These are phyloP conservation scores for Dactylellina drechsleri DNA, from an alignment of 2,329 filamentous ascomycete species.

Conservation along the genomic window DNA sequence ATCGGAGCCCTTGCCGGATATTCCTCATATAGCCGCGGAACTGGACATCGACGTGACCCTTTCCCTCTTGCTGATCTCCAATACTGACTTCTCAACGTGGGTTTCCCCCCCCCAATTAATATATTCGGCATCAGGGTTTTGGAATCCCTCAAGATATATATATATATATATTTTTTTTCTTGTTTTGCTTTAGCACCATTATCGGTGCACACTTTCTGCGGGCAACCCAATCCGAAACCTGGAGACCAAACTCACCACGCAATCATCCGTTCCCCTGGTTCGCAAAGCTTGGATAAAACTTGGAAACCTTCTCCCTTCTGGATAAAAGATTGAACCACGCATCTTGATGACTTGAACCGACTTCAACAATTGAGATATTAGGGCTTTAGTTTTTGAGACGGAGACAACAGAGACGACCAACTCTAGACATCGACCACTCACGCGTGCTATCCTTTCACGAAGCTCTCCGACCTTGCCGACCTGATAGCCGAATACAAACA, in stretches of 20 bases:
- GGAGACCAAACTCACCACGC: constrained; percentile 18
- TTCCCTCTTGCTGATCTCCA: constrained; percentile 44
- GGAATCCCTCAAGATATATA: constrained; percentile 16
- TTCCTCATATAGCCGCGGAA: constrained; percentile 54
- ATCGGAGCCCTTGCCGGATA: constrained; percentile 54
- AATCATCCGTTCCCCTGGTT: constrained; percentile 16
- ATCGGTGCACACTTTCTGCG: constrained; percentile 31
- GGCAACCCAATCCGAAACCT: constrained; percentile 46
- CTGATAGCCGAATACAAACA: constrained; percentile 11
- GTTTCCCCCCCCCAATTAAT: constrained; percentile 31
- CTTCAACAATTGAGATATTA: constrained; percentile 24
- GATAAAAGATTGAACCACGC: constrained; percentile 21
- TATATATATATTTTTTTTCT: constrained; percentile 28
- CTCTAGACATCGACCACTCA: not conserved
- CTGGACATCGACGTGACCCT: constrained; percentile 44
- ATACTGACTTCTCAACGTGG: constrained; percentile 23
- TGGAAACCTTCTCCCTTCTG: constrained; percentile 19
- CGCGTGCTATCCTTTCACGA: no score
- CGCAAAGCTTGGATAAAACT: constrained; percentile 23
- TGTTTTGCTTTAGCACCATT: constrained; percentile 11
- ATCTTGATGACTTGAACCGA: constrained; percentile 21
- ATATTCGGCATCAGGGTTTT: constrained; percentile 53
- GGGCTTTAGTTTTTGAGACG: not conserved
- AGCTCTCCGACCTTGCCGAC: not conserved
- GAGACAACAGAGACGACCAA: constrained; percentile 8